phyloP scores from a whole-genome alignment of 2,329 filamentous ascomycete genomes.

The Aspergillus quadricinctus region DNA sequence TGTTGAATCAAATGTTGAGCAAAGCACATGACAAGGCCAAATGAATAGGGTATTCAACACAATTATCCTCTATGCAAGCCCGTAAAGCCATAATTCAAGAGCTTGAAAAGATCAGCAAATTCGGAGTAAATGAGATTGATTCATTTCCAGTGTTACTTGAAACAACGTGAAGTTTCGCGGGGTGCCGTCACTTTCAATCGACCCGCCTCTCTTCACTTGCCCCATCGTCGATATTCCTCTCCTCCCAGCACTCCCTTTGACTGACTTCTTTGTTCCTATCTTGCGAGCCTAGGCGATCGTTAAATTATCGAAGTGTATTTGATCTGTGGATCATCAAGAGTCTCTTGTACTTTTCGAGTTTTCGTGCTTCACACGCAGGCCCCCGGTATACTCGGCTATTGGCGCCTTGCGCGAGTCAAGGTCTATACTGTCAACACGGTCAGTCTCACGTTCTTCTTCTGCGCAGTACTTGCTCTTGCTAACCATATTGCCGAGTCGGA shows the following conservation, averaged over 20 bases:
- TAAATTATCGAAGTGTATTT: neutral
- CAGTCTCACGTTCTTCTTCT: neutral
- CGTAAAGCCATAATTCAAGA: neutral
- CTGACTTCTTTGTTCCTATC: neutral
- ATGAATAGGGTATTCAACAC: neutral
- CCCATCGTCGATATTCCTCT: neutral
- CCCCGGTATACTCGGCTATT: neutral
- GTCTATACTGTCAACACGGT: neutral
- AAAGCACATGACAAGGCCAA: neutral
- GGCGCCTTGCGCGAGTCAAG: neutral
- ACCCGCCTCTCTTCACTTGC: neutral
- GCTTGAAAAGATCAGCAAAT: neutral
- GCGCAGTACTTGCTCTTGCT: neutral
- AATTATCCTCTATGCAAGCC: neutral
- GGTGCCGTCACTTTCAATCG: neutral
- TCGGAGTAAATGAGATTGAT: neutral
- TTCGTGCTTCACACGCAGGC: neutral
- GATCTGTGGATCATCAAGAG: neutral
- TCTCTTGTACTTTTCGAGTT: neutral
- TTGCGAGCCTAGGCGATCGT: neutral
- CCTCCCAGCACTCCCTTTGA: neutral
- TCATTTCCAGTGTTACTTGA: neutral
- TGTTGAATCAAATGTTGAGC: neutral
- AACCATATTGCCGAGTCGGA: neutral
- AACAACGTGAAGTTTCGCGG: neutral